These are phyloP conservation scores for Ophidiomyces ophidiicola DNA, from an alignment of 2,329 filamentous ascomycete genomes.

Conservation along the genomic window DNA sequence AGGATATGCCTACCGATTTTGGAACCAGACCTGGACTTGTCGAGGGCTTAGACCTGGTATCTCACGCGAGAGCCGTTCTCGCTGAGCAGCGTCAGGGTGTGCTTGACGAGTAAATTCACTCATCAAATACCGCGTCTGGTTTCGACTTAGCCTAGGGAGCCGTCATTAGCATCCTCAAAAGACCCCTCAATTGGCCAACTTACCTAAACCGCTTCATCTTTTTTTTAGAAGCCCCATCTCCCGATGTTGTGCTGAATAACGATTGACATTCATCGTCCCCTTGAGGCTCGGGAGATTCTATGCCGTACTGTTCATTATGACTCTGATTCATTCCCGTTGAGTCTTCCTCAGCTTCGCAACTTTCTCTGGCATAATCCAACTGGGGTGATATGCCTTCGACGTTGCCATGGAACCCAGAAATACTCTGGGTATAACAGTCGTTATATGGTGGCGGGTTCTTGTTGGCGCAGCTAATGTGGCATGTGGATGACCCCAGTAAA, in stretches of 20 bases:
- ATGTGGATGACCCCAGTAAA: not conserved
- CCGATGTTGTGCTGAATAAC: constrained; percentile 14
- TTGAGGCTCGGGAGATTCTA: constrained; percentile 18
- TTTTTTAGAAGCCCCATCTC: constrained; percentile 27
- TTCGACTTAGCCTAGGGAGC: constrained; percentile 64
- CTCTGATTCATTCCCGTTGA: not conserved
- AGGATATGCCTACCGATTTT: constrained; percentile 61
- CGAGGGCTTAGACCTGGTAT: constrained; percentile 84
- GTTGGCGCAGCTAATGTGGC: not conserved
- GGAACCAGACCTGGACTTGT: constrained; percentile 97
- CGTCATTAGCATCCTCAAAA: not conserved
- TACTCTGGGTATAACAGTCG: not conserved
- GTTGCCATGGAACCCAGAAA: not conserved
- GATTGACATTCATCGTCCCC: constrained; percentile 22
- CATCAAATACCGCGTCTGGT: constrained; percentile 95
- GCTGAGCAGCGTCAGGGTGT: constrained; percentile 81
- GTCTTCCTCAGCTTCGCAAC: not conserved
- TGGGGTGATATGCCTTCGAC: not conserved
- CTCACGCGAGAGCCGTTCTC: constrained; percentile 73
- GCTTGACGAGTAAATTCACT: constrained; percentile 93
- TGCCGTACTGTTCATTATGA: too few species aligned
- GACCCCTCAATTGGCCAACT: constrained; percentile 64
- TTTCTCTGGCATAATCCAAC: not conserved
- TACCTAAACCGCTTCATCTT: constrained; percentile 37
- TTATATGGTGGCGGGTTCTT: not conserved